Percentiles rank a stretch among this genome's conserved stretches.
phyloP scores from a whole-genome alignment of 805 yeast species.

The Zygosaccharomyces rouxii region DNA sequence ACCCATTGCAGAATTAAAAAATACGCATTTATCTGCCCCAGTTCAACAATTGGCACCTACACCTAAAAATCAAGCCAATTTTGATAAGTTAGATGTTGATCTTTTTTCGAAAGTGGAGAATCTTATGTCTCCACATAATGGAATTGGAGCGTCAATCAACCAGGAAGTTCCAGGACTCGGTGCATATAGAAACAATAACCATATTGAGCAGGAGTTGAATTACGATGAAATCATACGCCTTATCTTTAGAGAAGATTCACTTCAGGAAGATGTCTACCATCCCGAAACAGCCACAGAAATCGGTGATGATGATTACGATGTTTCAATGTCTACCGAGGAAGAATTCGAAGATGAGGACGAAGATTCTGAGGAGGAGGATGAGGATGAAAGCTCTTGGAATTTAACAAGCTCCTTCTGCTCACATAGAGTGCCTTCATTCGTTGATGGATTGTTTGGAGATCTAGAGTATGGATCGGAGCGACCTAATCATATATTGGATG shows the following conservation, averaged over 20 bases:
- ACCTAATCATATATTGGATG: not conserved
- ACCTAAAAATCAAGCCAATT: not conserved
- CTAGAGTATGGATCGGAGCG: not conserved
- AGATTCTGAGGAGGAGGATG: slow-evolving; percentile 22
- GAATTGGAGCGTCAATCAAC: not conserved
- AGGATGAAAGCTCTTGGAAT: not conserved
- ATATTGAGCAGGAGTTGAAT: not conserved
- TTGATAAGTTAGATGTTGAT: not conserved
- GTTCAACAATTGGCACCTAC: not conserved
- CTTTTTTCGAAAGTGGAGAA: not conserved
- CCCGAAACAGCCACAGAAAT: not conserved
- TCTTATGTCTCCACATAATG: too few species aligned
- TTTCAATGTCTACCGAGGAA: slow-evolving; percentile 10
- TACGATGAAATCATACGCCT: not conserved
- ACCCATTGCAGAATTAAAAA: not conserved
- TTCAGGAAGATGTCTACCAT: not conserved
- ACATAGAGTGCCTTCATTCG: not conserved
- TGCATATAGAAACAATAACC: not conserved
- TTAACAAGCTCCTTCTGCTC: not conserved
- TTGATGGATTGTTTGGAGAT: not conserved
- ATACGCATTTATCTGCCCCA: not conserved
- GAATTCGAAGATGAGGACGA: slow-evolving; percentile 18
- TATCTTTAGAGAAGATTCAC: not conserved
- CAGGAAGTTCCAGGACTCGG: not conserved
- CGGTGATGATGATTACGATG: not conserved